Evolutionary conservation across 805 yeast genomes (phyloP).

Genomic region (Candida montana): DNA sequence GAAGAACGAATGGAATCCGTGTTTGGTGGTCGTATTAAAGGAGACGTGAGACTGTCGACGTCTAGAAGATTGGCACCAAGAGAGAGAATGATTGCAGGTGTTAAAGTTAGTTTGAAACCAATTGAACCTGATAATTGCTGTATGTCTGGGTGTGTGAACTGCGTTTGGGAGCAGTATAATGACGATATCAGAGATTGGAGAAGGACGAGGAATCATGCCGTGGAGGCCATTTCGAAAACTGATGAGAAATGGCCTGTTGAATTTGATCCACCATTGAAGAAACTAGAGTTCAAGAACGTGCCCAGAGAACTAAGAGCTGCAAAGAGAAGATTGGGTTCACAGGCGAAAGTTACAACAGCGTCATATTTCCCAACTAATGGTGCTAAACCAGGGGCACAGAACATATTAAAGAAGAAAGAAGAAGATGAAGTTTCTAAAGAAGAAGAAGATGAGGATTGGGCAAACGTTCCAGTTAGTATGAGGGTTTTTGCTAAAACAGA

Average conservation of each 20-base stretch:
- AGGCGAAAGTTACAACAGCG: constrained; percentile 23
- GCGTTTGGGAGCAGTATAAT: constrained; percentile 92
- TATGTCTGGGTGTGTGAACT: constrained; percentile 94
- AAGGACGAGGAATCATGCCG: constrained; percentile 53
- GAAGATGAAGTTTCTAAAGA: constrained; percentile 25
- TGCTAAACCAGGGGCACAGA: constrained; percentile 27
- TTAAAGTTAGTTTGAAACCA: constrained; percentile 78
- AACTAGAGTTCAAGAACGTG: constrained; percentile 36
- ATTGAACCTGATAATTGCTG: constrained; percentile 93
- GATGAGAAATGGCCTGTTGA: constrained; percentile 57
- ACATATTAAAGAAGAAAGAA: constrained; percentile 17
- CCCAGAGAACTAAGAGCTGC: constrained; percentile 33
- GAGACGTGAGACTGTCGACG: constrained; percentile 39
- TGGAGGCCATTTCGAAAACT: constrained; percentile 35
- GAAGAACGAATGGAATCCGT: constrained; percentile 44
- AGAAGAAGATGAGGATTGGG: constrained; percentile 41
- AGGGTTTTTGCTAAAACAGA: constrained; percentile 83
- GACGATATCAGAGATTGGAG: constrained; percentile 89
- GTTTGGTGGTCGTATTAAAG: constrained; percentile 54
- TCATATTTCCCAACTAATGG: constrained; percentile 31
- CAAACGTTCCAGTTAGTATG: constrained; percentile 67
- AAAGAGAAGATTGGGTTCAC: constrained; percentile 22
- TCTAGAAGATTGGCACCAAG: constrained; percentile 25
- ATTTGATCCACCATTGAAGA: constrained; percentile 51
- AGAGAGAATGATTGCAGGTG: constrained; percentile 45